Conservation (phyloP, 2,329 filamentous ascomycete genomes). For the Hymenoscyphus infarciens region DNA sequence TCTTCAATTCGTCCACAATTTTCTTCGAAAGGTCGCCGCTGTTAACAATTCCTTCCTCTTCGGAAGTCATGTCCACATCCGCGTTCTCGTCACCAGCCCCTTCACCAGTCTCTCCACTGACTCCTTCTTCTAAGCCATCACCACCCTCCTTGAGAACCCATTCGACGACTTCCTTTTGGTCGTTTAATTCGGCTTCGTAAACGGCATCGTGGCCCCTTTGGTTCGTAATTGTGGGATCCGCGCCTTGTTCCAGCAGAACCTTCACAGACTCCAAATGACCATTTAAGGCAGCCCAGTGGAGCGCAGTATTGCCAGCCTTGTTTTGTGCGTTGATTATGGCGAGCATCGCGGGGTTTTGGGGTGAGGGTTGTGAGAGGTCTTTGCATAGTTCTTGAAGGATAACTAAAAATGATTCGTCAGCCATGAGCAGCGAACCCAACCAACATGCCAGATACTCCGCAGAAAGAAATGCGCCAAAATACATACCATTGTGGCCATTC, state of each 20-base stretch:
- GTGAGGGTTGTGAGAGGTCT: slow-evolving; percentile 36
- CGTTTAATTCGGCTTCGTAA: slow-evolving; percentile 68
- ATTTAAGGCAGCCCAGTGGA: slow-evolving; percentile 93
- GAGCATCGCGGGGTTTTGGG: slow-evolving; percentile 32
- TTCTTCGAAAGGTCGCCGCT: slow-evolving; percentile 13
- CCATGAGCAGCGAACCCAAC: not conserved
- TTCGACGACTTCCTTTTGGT: slow-evolving; percentile 62
- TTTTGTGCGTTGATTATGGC: slow-evolving; percentile 68
- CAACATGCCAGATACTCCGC: not conserved
- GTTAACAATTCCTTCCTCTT: not conserved
- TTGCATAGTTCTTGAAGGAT: slow-evolving; percentile 47
- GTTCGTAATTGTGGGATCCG: slow-evolving; percentile 75
- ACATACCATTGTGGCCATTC: slow-evolving; percentile 77
- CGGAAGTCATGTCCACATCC: slow-evolving; percentile 16
- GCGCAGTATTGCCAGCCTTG: slow-evolving; percentile 78
- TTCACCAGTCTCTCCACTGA: slow-evolving; percentile 27
- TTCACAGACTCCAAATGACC: slow-evolving; percentile 81
- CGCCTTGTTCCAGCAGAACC: slow-evolving; percentile 70
- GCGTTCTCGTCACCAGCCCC: slow-evolving; percentile 18
- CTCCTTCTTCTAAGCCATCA: slow-evolving; percentile 37
- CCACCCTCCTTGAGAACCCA: slow-evolving; percentile 42
- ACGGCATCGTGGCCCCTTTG: slow-evolving; percentile 78
- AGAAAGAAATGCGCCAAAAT: not conserved
- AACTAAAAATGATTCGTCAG: slow-evolving; percentile 26
- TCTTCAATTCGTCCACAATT: slow-evolving; percentile 11